Percentiles rank a stretch among this genome's conserved stretches.
These are phyloP conservation scores for Neofusicoccum cordaticola DNA, from an alignment of 2,329 filamentous ascomycete species.

Conservation along the genomic window DNA sequence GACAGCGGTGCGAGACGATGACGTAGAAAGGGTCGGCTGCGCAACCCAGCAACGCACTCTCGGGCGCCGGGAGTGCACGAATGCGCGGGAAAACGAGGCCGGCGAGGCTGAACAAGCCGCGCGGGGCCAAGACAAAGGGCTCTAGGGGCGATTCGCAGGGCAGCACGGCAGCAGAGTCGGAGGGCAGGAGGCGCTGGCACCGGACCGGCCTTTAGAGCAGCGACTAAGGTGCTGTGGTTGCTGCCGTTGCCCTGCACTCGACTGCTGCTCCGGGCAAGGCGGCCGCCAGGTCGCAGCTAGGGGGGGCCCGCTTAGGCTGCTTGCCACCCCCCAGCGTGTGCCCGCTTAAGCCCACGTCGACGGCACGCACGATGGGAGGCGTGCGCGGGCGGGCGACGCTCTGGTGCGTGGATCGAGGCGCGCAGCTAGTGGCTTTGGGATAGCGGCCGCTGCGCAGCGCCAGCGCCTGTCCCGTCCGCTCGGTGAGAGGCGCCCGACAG, in stretches of 20 bases:
- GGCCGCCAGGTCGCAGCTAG: not conserved
- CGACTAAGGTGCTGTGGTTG: slow-evolving; percentile 7
- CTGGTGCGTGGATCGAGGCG: slow-evolving; percentile 15
- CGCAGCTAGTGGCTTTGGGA: not conserved
- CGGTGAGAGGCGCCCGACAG: not conserved
- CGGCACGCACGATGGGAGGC: slow-evolving; percentile 12
- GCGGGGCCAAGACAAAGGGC: slow-evolving; percentile 4
- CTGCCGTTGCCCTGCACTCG: slow-evolving; percentile 9
- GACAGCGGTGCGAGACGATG: slow-evolving; percentile 1
- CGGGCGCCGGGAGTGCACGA: too few relatives aligned
- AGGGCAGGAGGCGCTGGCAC: slow-evolving; percentile 4
- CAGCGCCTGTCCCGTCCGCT: not conserved
- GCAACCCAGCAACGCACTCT: not conserved
- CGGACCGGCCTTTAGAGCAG: slow-evolving; percentile 2
- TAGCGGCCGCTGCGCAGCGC: slow-evolving; percentile 5
- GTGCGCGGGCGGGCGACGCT: slow-evolving; percentile 7
- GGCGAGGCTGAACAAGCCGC: not conserved
- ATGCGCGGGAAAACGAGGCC: too few relatives aligned
- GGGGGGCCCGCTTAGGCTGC: slow-evolving; percentile 5
- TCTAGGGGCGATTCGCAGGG: slow-evolving; percentile 2
- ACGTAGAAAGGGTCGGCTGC: slow-evolving; percentile 9
- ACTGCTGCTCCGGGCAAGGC: not conserved
- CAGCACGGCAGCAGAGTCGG: not conserved
- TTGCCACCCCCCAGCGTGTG: not conserved
- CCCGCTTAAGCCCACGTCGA: not conserved